These are phyloP conservation scores for Diddensiella caesifluorescens DNA, from an alignment of 805 yeast species.

Conservation along the genomic window DNA sequence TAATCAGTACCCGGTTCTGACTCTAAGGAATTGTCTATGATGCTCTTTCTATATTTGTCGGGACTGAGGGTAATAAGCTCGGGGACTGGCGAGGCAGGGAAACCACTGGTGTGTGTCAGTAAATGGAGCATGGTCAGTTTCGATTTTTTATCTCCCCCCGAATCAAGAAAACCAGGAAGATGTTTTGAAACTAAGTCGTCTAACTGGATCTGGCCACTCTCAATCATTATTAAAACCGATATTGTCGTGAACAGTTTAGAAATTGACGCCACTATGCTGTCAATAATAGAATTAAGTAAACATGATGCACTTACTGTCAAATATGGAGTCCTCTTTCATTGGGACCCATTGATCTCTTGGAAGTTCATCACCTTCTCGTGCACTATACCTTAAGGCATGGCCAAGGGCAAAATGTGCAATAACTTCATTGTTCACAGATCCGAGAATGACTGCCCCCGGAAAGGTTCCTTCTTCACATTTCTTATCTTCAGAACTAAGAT, in stretches of 20 bases:
- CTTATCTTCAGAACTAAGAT: conserved; percentile 2
- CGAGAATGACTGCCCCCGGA: conserved; percentile 12
- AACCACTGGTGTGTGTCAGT: conserved; percentile 14
- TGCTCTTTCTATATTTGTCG: not conserved
- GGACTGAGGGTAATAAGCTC: not conserved
- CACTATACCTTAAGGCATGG: conserved; percentile 11
- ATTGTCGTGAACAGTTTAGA: conserved; percentile 18
- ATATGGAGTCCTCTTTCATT: conserved; percentile 9
- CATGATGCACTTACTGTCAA: conserved; percentile 8
- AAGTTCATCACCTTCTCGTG: conserved; percentile 11
- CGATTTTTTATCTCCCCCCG: conserved; percentile 1
- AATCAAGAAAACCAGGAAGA: conserved; percentile 9
- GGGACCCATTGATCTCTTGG: conserved; percentile 7
- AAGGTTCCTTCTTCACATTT: not conserved
- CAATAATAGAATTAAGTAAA: not conserved
- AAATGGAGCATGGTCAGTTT: conserved; percentile 10
- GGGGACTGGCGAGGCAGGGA: conserved; percentile 11
- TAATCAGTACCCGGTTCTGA: conserved; percentile 9
- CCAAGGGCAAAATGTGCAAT: conserved; percentile 15
- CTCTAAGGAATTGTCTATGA: conserved; percentile 1
- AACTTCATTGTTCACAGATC: conserved; percentile 1
- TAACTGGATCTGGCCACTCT: conserved; percentile 7
- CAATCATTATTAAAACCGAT: conserved; percentile 13
- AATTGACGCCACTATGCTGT: conserved; percentile 8
- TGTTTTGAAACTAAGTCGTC: conserved; percentile 10